Evolutionary conservation across 2,329 filamentous ascomycete species (phyloP).

Genomic region (Aspergillus jensenii): DNA sequence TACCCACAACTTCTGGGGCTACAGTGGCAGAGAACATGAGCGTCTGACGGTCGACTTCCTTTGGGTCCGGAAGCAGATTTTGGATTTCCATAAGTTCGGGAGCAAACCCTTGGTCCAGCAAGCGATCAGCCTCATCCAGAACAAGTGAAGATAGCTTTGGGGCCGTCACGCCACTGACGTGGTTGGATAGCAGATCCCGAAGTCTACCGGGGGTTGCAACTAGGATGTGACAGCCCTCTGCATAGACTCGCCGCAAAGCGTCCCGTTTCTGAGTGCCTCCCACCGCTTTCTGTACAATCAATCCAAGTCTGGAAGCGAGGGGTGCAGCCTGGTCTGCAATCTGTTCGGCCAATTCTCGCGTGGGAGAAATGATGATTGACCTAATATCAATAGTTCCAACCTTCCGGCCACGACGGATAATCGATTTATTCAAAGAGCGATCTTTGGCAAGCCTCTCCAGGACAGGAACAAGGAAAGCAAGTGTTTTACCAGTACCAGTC

Average conservation of each 20-base stretch:
- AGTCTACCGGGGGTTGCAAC: slow-evolving; percentile 89
- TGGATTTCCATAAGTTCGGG: slow-evolving; percentile 64
- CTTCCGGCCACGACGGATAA: not conserved
- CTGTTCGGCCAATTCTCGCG: slow-evolving; percentile 64
- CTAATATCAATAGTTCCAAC: slow-evolving; percentile 51
- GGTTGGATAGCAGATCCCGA: slow-evolving; percentile 74
- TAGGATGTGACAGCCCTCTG: slow-evolving; percentile 80
- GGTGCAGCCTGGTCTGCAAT: slow-evolving; percentile 71
- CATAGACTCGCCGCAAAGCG: slow-evolving; percentile 67
- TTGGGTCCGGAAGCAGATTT: slow-evolving; percentile 60
- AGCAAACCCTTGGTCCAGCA: slow-evolving; percentile 68
- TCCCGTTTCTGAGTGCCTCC: slow-evolving; percentile 78
- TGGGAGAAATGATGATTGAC: slow-evolving; percentile 62
- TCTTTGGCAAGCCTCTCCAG: slow-evolving; percentile 75
- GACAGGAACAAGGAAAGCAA: slow-evolving; percentile 86
- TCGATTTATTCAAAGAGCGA: slow-evolving; percentile 53
- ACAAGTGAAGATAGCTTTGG: slow-evolving; percentile 60
- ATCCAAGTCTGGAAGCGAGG: slow-evolving; percentile 63
- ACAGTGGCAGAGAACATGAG: slow-evolving; percentile 96
- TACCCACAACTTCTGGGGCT: slow-evolving; percentile 73
- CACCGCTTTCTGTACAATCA: slow-evolving; percentile 77
- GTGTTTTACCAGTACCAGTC: slow-evolving; percentile 94
- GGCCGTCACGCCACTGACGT: slow-evolving; percentile 61
- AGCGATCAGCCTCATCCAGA: slow-evolving; percentile 66
- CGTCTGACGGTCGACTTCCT: slow-evolving; percentile 73